Percentiles rank a stretch among this genome's conserved stretches.
Conservation (phyloP, 352 stramenopile genomes). For the Globisporangium acanthophoron region DNA sequence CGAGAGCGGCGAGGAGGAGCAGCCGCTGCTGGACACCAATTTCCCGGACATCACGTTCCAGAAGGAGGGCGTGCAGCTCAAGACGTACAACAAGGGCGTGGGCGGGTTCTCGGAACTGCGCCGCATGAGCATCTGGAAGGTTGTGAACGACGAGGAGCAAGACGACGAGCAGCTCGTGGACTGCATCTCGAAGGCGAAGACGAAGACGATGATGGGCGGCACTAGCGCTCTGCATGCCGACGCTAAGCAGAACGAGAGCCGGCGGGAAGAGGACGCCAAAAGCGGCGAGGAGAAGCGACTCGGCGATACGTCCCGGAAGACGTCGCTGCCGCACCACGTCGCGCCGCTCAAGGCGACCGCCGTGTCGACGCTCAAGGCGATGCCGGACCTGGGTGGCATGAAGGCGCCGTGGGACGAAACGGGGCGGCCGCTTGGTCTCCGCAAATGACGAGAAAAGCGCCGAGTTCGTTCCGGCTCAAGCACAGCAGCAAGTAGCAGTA, state of each 20-base stretch:
- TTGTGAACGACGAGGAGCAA: conserved; percentile 46
- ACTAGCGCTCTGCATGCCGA: conserved; percentile 29
- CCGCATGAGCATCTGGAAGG: conserved; percentile 77
- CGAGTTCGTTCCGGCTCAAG: neutral
- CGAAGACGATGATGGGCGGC: conserved; percentile 4
- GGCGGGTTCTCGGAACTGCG: conserved; percentile 55
- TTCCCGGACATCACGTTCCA: conserved; percentile 92
- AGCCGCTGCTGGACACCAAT: conserved; percentile 89
- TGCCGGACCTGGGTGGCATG: conserved; percentile 52
- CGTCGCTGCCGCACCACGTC: conserved; percentile 75
- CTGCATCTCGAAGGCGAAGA: conserved; percentile 17
- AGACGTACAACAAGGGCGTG: conserved; percentile 76
- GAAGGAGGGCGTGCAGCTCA: conserved; percentile 80
- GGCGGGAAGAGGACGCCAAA: conserved; percentile 62
- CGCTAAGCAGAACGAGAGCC: conserved; percentile 45
- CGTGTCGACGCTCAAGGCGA: conserved; percentile 46
- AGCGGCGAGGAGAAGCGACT: conserved; percentile 35
- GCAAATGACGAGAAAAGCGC: conserved; percentile 26
- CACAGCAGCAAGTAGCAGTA: neutral
- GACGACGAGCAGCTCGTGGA: conserved; percentile 27
- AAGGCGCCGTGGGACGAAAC: conserved; percentile 81
- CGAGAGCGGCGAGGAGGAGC: conserved; percentile 83
- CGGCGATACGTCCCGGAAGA: conserved; percentile 40
- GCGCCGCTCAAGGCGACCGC: conserved; percentile 58
- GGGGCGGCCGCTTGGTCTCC: conserved; percentile 59